Conservation (phyloP, 345 rosid species). For the Anastatica hierochuntica region DNA sequence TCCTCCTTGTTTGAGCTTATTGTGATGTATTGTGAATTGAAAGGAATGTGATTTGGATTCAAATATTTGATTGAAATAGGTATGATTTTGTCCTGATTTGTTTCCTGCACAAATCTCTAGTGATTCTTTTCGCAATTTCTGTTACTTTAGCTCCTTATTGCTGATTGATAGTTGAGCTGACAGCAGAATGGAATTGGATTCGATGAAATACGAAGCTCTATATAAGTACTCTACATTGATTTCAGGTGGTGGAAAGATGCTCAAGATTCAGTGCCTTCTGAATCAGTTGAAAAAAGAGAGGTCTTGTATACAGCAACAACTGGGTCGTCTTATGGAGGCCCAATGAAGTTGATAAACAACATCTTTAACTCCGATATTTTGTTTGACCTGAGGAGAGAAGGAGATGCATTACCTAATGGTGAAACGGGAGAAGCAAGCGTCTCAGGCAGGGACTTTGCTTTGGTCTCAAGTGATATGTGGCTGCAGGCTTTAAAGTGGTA, state of each 20-base stretch:
- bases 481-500: slow-evolving; percentile 84
- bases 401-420: slow-evolving; percentile 37
- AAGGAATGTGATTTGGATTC: slow-evolving; percentile 5
- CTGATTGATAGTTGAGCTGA: neutral
- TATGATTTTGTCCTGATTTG: no score
- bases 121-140: no score
- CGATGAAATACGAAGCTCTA: no score
- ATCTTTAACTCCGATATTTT: slow-evolving; percentile 74
- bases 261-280: slow-evolving; percentile 34
- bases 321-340: slow-evolving; percentile 60
- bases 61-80: neutral
- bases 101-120: no score
- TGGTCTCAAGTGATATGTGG: slow-evolving; percentile 97
- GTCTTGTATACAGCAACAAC: slow-evolving; percentile 55
- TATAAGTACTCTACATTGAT: no score
- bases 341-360: slow-evolving; percentile 89
- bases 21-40: neutral
- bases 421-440: slow-evolving; percentile 65
- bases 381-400: slow-evolving; percentile 72
- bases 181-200: no score
- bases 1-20: slow-evolving; percentile 3
- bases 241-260: slow-evolving; percentile 98
- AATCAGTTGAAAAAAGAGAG: slow-evolving; percentile 50
- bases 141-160: no score
- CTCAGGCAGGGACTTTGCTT: slow-evolving; percentile 85